These are phyloP conservation scores for Aspergillus felis DNA, from an alignment of 2,329 filamentous ascomycete species.

Conservation along the genomic window DNA sequence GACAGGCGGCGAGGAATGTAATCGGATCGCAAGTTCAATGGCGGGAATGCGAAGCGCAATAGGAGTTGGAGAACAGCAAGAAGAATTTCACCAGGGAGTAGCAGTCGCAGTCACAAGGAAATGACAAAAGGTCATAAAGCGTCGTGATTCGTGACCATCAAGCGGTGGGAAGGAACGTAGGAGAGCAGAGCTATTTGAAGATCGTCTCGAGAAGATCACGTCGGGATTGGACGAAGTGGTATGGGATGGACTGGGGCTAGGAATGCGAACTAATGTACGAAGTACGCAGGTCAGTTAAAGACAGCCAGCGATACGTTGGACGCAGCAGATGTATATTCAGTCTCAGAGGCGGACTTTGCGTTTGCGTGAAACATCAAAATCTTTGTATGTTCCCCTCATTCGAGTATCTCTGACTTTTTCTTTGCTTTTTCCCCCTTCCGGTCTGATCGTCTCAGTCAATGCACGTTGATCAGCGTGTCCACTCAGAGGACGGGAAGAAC, in stretches of 20 bases:
- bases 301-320: not conserved
- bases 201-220: constrained; percentile 6
- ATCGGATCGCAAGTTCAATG: not conserved
- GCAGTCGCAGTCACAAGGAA: constrained; percentile 8
- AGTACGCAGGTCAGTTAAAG: constrained; percentile 2
- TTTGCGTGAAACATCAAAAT: not conserved
- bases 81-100: constrained; percentile 9
- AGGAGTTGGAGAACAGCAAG: not conserved
- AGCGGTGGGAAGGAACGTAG: constrained; percentile 16
- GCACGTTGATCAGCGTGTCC: constrained; percentile 10
- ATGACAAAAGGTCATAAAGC: constrained; percentile 8
- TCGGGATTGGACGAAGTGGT: constrained; percentile 14
- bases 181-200: constrained; percentile 10
- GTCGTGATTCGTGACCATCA: constrained; percentile 18
- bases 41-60: not conserved
- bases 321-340: not conserved
- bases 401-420: not conserved
- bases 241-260: constrained; percentile 14
- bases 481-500: not conserved
- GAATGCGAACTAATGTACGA: constrained; percentile 17
- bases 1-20: not conserved
- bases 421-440: not conserved
- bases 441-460: not conserved
- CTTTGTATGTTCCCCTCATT: not conserved
- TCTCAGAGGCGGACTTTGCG: not conserved